Evolutionary conservation across 2,329 filamentous ascomycete species (phyloP), one percentile per base, ranked within the genome.

Genomic region (Cladobotryum mycophilum): DNA sequence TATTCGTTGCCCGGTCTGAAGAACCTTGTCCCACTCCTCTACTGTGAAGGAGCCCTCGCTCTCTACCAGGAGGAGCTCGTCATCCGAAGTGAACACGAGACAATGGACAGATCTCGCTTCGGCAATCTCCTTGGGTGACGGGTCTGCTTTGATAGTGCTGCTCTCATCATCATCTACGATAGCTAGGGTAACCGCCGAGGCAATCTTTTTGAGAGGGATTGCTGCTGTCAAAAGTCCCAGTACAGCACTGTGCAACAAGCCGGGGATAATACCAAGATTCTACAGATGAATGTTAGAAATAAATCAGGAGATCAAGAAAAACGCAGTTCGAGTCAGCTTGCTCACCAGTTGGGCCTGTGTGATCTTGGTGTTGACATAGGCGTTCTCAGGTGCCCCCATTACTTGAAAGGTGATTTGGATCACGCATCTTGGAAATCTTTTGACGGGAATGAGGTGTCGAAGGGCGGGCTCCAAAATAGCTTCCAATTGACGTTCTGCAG

Each of bases 361-460:
- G 48, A 84, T 70, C 59, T 82, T 85, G 48, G 76, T 76, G 61
- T 80, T 80, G 47, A 75, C 71, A 62, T 81, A 80, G 57, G 84
- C 81, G 62, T 86, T 85, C 55, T 84, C 81, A 1, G 86, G 86
- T n/a, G 79, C 74, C 55, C 79, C 77, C 51, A 81, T 78, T 38
- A 93, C 74, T 69, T 95, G 89, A n/a, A 95, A 76, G 11, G 87
- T 88, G 55, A 95, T 72, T 67, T 95, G 89, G 49, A 95, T 84
- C 56, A 91, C 76, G 45, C 81, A 85, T 46, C 89, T 80, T 8
- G 89, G 89, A 59, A 89, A 88, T 63, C 84, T 80, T 61, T 87
- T 80, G 57, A 88, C 78, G 49, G 90, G 80, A 57, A 95, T 82
- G 53, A 92, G 76, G 63, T 86, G 84, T 56, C 84, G 80, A 40